Percentiles rank a stretch among this genome's conserved stretches.
Evolutionary conservation across 108 stramenopile genomes (phyloP).

Genomic region (Nitzschia inconspicua): DNA sequence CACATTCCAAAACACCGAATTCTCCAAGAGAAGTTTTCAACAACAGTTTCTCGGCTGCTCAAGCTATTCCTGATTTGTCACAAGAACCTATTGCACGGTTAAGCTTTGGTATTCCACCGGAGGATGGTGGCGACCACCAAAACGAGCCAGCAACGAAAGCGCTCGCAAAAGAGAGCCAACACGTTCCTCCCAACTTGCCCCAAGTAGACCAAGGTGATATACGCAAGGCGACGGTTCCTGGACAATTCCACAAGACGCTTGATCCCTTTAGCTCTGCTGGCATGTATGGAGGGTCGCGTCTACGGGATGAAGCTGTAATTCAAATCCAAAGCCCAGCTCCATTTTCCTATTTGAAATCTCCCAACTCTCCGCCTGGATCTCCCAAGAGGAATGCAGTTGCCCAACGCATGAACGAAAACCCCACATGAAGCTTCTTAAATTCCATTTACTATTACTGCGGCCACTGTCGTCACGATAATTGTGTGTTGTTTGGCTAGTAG

Average conservation of each 20-base stretch:
- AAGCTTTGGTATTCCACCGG: background rate
- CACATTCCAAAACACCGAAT: slow-evolving; percentile 5
- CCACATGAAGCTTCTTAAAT: too few species aligned
- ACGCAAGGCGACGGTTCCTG: slow-evolving; percentile 65
- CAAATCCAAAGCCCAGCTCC: too few species aligned
- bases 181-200: background rate
- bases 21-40: background rate
- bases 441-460: too few species aligned
- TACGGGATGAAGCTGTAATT: too few species aligned
- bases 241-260: slow-evolving; percentile 56
- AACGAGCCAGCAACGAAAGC: background rate
- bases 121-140: background rate
- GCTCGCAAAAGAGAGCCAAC: background rate
- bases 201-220: slow-evolving; percentile 11
- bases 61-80: background rate
- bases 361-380: too few species aligned
- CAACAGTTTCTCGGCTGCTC: background rate
- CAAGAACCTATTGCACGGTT: background rate
- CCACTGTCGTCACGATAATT: too few species aligned
- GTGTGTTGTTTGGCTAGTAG: too few species aligned
- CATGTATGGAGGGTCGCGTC: slow-evolving; percentile 13
- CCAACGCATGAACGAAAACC: too few species aligned
- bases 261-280: slow-evolving; percentile 51
- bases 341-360: too few species aligned
- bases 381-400: too few species aligned